Evolutionary conservation across 306 rosid genomes (phyloP).

Genomic region (Mimosa pudica): DNA sequence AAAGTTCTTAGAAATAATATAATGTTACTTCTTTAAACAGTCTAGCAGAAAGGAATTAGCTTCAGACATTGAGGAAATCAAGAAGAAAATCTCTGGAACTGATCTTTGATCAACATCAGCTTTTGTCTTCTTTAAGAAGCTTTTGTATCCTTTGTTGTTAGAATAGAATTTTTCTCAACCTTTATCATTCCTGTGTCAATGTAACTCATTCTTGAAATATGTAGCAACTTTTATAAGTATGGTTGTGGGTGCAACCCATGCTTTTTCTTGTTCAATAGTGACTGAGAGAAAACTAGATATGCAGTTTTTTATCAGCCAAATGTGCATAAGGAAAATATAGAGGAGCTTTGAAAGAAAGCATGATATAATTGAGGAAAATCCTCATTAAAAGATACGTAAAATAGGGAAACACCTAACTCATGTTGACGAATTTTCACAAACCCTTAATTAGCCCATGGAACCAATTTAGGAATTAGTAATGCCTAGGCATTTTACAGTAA

Average conservation of each 20-base stretch:
- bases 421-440: too few relatives aligned
- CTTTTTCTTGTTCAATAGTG: slow-evolving; percentile 11
- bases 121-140: slow-evolving; percentile 35
- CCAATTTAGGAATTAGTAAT: too few relatives aligned
- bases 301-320: background rate
- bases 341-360: too few relatives aligned
- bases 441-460: too few relatives aligned
- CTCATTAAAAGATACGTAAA: too few relatives aligned
- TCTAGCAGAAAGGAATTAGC: slow-evolving; percentile 95
- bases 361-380: too few relatives aligned
- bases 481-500: too few relatives aligned
- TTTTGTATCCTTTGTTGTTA: slow-evolving; percentile 55
- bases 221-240: slow-evolving; percentile 43
- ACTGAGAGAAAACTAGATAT: background rate
- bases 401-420: too few relatives aligned
- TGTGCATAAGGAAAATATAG: background rate
- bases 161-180: slow-evolving; percentile 50
- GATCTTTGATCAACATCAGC: slow-evolving; percentile 39
- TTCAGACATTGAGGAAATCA: slow-evolving; percentile 74
- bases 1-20: slow-evolving; percentile 15
- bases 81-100: slow-evolving; percentile 92
- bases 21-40: slow-evolving; percentile 43
- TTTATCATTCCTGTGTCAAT: slow-evolving; percentile 44
- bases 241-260: slow-evolving; percentile 28
- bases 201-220: slow-evolving; percentile 44